These are phyloP conservation scores for Boeremia lycopersici DNA, from an alignment of 2,329 filamentous ascomycete genomes.

Conservation along the genomic window DNA sequence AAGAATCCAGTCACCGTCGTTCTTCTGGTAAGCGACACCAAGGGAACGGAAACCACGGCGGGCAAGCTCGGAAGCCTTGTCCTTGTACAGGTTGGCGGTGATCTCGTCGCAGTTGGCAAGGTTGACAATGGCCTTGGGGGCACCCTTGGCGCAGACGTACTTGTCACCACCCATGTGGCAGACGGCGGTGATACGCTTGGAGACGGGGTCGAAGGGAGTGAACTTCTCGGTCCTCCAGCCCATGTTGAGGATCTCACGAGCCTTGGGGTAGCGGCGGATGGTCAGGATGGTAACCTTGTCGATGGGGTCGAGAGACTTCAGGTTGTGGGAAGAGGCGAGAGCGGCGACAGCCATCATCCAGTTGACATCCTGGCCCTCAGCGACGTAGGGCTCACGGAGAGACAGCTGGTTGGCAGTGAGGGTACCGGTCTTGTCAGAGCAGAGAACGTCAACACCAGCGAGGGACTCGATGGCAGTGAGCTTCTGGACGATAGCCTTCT, in stretches of 20 bases:
- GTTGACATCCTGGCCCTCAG: conserved; percentile 78
- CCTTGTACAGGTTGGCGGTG: conserved; percentile 69
- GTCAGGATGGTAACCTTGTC: conserved; percentile 80
- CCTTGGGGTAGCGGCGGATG: conserved; percentile 77
- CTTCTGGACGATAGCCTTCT: conserved; percentile 81
- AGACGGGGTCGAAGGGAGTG: conserved; percentile 78
- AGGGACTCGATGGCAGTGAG: conserved; percentile 76
- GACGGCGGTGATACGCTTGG: conserved; percentile 76
- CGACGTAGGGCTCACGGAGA: conserved; percentile 77
- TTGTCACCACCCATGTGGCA: conserved; percentile 72
- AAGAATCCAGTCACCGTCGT: conserved; percentile 74
- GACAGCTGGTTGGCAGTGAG: conserved; percentile 76
- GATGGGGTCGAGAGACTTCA: conserved; percentile 78
- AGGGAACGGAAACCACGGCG: conserved; percentile 81
- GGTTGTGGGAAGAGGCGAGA: conserved; percentile 77
- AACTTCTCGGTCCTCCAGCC: conserved; percentile 81
- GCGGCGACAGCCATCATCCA: conserved; percentile 85
- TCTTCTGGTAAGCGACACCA: conserved; percentile 79
- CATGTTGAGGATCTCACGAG: conserved; percentile 74
- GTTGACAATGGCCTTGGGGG: conserved; percentile 75
- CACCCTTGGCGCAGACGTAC: conserved; percentile 78
- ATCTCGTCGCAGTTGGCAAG: conserved; percentile 71
- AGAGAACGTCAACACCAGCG: conserved; percentile 73
- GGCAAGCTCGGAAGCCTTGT: conserved; percentile 76
- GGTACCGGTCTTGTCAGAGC: conserved; percentile 83